Base-by-base conservation (phyloP, 2,329 filamentous ascomycete genomes). In the Blastomyces emzantsi region DNA sequence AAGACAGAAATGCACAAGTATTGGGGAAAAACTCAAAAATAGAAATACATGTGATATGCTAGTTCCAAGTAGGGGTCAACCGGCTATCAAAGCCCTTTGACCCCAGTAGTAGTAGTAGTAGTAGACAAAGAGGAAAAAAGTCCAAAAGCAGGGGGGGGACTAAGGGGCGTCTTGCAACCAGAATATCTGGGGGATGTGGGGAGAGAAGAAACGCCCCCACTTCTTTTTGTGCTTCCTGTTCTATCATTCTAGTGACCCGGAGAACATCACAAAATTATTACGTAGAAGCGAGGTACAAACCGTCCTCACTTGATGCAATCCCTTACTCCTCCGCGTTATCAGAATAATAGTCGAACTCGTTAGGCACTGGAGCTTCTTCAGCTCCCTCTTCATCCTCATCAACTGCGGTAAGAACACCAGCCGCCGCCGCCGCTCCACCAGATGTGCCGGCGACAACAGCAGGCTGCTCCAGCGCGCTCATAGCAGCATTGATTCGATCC, bases 321-420 rank as follows among this genome's bases (percentile, higher is more conserved):
- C 51, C 22, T 47, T 63, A 62, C 19, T 63, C 72, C 39, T 74
- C 73, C 56, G 74, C 75, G 5, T 69, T 72, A 54, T 81, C 79
- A 49, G 76, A 75, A 68, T 79, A 74, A 64, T 81, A 81, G 22
- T 75, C 72, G 65, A 81, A 81, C 56, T 80, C 78, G 47, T 75
- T 69, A 2, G 79, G 79, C 33, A 80, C 68, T 39, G 79, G 78
- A 7, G 79, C 79, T 65, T 81, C 79, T 65, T 80, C 78, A 36
- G 70, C 77, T 7, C 76, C 78, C 65, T 81, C 79, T 45, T 79
- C 78, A 66, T 80, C 79, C 65, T 97, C 93, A 70, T 97, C 92
- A 3, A 96, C 86, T 6, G 92, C 88, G 3, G 89, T 96, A 69
- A 96, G 79, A 1, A 95, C 90, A 63, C 88, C 90, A 0, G 89